phyloP scores from a whole-genome alignment of 176 grass and related monocot genomes.

The Phoenix roebelenii region DNA sequence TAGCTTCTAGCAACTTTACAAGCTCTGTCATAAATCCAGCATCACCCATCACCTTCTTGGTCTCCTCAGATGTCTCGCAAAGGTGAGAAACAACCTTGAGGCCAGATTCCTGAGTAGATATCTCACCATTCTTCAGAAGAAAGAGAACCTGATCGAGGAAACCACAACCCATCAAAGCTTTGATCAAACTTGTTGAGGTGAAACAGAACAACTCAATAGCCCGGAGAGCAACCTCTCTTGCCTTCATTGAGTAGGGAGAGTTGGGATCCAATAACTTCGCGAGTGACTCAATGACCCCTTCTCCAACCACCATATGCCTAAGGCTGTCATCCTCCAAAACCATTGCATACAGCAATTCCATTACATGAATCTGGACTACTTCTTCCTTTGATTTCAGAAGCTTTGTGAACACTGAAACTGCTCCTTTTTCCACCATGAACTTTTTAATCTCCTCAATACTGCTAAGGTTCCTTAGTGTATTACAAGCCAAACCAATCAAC shows the following conservation, averaged over 20 bases:
- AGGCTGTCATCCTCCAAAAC: slow-evolving; percentile 38
- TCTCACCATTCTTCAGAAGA: slow-evolving; percentile 64
- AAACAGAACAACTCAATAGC: slow-evolving; percentile 58
- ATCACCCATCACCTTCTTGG: slow-evolving; percentile 48
- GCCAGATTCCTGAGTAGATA: slow-evolving; percentile 44
- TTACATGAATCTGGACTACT: slow-evolving; percentile 37
- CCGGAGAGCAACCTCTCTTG: slow-evolving; percentile 63
- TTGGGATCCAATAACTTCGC: slow-evolving; percentile 65
- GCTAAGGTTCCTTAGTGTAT: slow-evolving; percentile 57
- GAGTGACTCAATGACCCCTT: slow-evolving; percentile 51
- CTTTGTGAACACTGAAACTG: slow-evolving; percentile 43
- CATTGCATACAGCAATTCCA: slow-evolving; percentile 56
- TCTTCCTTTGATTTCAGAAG: slow-evolving; percentile 62
- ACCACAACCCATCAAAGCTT: slow-evolving; percentile 33
- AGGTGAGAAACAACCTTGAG: slow-evolving; percentile 51
- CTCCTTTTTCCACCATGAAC: slow-evolving; percentile 76
- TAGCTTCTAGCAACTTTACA: slow-evolving; percentile 45
- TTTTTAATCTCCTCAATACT: slow-evolving; percentile 67
- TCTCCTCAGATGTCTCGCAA: slow-evolving; percentile 48
- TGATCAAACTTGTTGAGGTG: slow-evolving; percentile 33
- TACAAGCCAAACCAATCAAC: slow-evolving; percentile 47
- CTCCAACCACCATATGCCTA: slow-evolving; percentile 38
- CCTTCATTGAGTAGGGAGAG: slow-evolving; percentile 51
- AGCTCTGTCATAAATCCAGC: slow-evolving; percentile 47
- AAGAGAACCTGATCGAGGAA: slow-evolving; percentile 43